These are phyloP conservation scores for Ganoderma lingzhi DNA, from an alignment of 1,284 basidiomycete genomes.

Conservation along the genomic window DNA sequence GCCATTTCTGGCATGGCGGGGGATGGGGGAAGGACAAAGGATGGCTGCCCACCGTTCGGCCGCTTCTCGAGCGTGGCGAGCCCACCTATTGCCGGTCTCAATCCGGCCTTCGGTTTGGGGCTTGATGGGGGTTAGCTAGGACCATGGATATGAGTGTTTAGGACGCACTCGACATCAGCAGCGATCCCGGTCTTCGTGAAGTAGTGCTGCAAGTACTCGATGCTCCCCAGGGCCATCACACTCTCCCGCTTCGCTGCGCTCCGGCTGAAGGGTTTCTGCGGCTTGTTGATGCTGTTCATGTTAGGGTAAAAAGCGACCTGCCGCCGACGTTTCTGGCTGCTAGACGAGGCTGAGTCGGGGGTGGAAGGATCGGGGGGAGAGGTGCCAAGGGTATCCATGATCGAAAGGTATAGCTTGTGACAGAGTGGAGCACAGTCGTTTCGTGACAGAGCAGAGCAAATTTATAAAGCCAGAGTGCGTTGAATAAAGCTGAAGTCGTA, in stretches of 20 bases:
- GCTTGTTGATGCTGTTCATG: constrained; percentile 72
- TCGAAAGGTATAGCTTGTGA: constrained; percentile 24
- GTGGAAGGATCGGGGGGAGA: constrained; percentile 10
- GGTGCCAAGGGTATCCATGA: constrained; percentile 30
- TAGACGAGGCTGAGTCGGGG: constrained; percentile 19
- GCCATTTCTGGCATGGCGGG: constrained; percentile 58
- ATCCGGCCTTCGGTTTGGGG: constrained; percentile 63
- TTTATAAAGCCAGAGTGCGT: neutral
- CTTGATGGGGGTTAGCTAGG: constrained; percentile 41
- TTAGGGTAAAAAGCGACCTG: constrained; percentile 80
- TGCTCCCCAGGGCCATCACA: constrained; percentile 87
- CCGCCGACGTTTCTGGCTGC: constrained; percentile 52
- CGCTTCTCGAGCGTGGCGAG: constrained; percentile 49
- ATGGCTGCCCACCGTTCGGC: constrained; percentile 41
- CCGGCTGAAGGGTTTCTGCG: constrained; percentile 82
- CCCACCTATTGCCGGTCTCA: constrained; percentile 80
- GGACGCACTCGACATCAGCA: constrained; percentile 73
- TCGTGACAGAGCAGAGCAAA: constrained; percentile 4
- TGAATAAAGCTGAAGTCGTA: constrained; percentile 18
- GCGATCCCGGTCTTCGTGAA: constrained; percentile 85
- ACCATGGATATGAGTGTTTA: neutral
- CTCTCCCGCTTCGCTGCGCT: constrained; percentile 88
- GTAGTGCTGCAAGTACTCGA: constrained; percentile 89
- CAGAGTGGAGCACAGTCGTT: constrained; percentile 14
- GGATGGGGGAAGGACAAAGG: constrained; percentile 74